phyloP scores from a whole-genome alignment of 1,139 yeast genomes.

The Saccharomycopsis hybrid region DNA sequence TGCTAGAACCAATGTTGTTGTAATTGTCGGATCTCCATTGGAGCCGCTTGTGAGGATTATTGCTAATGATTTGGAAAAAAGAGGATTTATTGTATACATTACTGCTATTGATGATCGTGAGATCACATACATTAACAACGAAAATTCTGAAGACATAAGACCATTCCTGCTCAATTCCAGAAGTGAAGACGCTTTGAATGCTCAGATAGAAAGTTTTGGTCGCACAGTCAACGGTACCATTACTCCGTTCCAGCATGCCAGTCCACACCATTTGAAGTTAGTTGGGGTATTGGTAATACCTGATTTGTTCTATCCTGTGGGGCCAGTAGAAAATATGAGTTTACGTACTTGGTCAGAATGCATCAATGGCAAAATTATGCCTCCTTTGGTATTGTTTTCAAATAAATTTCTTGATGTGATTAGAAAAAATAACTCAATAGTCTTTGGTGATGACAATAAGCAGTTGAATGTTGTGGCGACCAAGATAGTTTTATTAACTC shows the following conservation, averaged over 20 bases:
- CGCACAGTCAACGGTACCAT: constrained; percentile 28
- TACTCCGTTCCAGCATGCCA: constrained; percentile 35
- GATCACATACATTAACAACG: constrained; percentile 48
- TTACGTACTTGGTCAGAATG: constrained; percentile 46
- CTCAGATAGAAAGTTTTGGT: constrained; percentile 39
- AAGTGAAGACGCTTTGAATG: constrained; percentile 31
- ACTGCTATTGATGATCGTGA: constrained; percentile 65
- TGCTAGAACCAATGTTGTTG: constrained; percentile 66
- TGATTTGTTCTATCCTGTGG: constrained; percentile 57
- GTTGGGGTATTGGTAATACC: constrained; percentile 60
- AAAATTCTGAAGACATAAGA: constrained; percentile 47
- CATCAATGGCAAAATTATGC: constrained; percentile 39
- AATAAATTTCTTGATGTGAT: constrained; percentile 54
- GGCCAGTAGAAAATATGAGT: constrained; percentile 58
- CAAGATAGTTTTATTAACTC: constrained; percentile 39
- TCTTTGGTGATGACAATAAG: constrained; percentile 10
- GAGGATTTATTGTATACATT: constrained; percentile 77
- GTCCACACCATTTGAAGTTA: constrained; percentile 44
- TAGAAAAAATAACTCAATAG: constrained; percentile 36
- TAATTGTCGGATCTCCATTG: constrained; percentile 70
- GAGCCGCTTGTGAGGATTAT: constrained; percentile 68
- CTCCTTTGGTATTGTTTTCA: constrained; percentile 47
- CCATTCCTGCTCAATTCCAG: constrained; percentile 45
- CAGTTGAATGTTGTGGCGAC: constrained; percentile 12
- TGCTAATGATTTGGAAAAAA: constrained; percentile 64